A percentile compares a stretch with the other conserved stretches of the same genome.
phyloP scores from a whole-genome alignment of 371 early-diverging fungal genomes.

The Mucor ambiguus region DNA sequence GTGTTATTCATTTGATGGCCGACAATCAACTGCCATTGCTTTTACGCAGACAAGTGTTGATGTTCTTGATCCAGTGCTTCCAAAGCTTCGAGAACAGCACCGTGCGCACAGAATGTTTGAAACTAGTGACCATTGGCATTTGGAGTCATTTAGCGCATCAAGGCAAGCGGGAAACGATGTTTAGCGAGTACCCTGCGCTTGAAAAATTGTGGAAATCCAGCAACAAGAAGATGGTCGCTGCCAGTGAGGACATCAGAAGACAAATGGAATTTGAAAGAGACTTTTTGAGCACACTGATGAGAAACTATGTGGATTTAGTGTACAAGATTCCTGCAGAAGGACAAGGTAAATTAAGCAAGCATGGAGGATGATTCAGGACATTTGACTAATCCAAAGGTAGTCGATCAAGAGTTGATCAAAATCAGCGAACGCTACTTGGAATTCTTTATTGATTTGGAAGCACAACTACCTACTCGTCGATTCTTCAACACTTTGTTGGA shows the following conservation, averaged over 20 bases:
- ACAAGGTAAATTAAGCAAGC: slow-evolving; percentile 28
- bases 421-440: slow-evolving; percentile 82
- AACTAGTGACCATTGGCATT: slow-evolving; percentile 70
- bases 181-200: slow-evolving; percentile 60
- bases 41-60: slow-evolving; percentile 53
- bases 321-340: slow-evolving; percentile 58
- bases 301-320: slow-evolving; percentile 53
- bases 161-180: slow-evolving; percentile 53
- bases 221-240: slow-evolving; percentile 52
- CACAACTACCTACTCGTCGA: slow-evolving; percentile 91
- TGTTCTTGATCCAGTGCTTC: slow-evolving; percentile 79
- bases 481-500: slow-evolving; percentile 80
- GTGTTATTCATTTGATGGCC: slow-evolving; percentile 50
- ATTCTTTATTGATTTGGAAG: slow-evolving; percentile 81
- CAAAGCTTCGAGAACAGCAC: slow-evolving; percentile 77
- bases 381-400: slow-evolving; percentile 12
- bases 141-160: slow-evolving; percentile 71
- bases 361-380: background rate
- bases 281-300: slow-evolving; percentile 64
- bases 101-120: slow-evolving; percentile 77
- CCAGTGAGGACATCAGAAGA: slow-evolving; percentile 52
- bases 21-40: slow-evolving; percentile 34
- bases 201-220: slow-evolving; percentile 68
- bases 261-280: slow-evolving; percentile 55
- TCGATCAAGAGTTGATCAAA: slow-evolving; percentile 47